Conservation (phyloP, 768 basidiomycete genomes). For the Rhizopogon sp. region DNA sequence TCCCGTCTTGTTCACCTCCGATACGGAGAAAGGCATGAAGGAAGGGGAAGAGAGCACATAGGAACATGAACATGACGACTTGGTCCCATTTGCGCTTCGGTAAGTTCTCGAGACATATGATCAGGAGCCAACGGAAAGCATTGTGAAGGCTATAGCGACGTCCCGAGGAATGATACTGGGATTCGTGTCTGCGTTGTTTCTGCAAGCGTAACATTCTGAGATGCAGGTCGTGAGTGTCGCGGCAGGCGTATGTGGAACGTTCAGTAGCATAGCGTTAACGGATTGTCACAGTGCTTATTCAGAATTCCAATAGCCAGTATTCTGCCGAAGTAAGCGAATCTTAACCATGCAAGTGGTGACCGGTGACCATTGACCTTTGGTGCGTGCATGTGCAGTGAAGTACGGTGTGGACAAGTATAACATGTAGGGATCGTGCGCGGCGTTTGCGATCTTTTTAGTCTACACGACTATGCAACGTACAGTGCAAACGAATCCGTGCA, state of each 20-base stretch:
- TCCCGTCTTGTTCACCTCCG: conserved; percentile 3
- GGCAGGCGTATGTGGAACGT: neutral
- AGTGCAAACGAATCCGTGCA: too few species aligned
- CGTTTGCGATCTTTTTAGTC: too few species aligned
- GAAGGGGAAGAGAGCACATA: conserved; percentile 19
- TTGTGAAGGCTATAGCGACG: neutral
- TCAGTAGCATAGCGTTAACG: neutral
- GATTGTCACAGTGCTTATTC: neutral
- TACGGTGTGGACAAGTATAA: too few species aligned
- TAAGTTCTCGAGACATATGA: neutral
- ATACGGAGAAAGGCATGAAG: conserved; percentile 22
- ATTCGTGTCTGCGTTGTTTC: neutral
- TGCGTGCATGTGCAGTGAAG: too few species aligned
- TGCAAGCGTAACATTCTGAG: neutral
- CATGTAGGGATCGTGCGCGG: too few species aligned
- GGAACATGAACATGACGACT: conserved; percentile 18
- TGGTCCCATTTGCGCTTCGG: conserved; percentile 17
- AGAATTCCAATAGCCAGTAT: neutral
- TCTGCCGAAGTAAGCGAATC: neutral
- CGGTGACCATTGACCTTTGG: too few species aligned
- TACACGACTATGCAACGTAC: too few species aligned
- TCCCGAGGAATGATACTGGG: neutral
- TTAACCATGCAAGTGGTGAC: too few species aligned
- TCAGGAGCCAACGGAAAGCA: neutral
- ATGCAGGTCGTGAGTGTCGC: neutral